Conservation (phyloP, 768 basidiomycete species). For the Punctularia strigosozonata region DNA sequence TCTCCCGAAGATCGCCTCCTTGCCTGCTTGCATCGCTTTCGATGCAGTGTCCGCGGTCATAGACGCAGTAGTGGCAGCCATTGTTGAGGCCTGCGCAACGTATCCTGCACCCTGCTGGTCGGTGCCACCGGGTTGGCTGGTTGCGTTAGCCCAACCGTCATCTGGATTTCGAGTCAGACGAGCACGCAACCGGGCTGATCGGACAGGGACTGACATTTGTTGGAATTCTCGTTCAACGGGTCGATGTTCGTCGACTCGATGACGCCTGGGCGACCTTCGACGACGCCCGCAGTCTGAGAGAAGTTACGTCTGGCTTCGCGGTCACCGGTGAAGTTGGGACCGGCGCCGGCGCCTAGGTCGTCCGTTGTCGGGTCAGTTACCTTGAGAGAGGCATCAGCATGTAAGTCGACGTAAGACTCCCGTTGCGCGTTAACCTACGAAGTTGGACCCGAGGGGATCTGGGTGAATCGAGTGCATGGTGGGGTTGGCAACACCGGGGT, state of each 20-base stretch:
- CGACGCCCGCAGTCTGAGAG: conserved; percentile 33
- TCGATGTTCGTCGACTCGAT: conserved; percentile 44
- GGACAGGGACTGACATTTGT: conserved; percentile 21
- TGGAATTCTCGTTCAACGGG: conserved; percentile 33
- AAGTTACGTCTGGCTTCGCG: conserved; percentile 26
- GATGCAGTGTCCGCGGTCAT: conserved; percentile 8
- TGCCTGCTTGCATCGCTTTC: too few species aligned
- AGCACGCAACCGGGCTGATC: not conserved
- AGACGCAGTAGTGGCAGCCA: too few species aligned
- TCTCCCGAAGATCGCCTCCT: too few species aligned
- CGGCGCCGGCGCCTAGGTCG: conserved; percentile 28
- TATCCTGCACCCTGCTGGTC: too few species aligned
- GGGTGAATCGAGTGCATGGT: conserved; percentile 22
- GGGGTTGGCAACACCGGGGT: conserved; percentile 35
- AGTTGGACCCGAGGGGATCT: conserved; percentile 28
- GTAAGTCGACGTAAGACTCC: not conserved
- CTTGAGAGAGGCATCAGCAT: conserved; percentile 10
- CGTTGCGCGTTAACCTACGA: conserved; percentile 20
- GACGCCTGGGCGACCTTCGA: conserved; percentile 42
- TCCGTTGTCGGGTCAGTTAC: conserved; percentile 29
- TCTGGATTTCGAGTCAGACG: conserved; percentile 14
- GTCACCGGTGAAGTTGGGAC: conserved; percentile 25
- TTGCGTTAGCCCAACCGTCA: conserved; percentile 30
- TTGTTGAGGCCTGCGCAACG: too few species aligned
- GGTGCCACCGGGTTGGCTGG: conserved; percentile 5